Evolutionary conservation across 2,329 filamentous ascomycete species (phyloP), one percentile per base, ranked within the genome.

Genomic region (Lachnellula willkommii): DNA sequence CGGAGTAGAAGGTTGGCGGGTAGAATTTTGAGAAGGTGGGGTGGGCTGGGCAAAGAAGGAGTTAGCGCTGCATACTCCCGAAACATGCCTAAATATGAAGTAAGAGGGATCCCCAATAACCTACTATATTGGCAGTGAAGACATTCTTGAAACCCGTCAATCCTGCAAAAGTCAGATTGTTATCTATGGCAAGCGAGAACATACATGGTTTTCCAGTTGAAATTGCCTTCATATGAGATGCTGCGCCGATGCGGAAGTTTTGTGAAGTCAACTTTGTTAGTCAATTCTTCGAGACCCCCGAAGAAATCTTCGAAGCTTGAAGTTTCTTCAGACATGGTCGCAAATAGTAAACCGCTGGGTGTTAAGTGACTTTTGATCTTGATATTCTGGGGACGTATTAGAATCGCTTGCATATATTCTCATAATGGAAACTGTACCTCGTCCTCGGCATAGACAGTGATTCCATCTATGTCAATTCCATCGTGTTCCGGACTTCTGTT

Each of bases 131-230:
- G 76, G 68, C 79, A 82, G 65, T 82, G 79, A 20, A 82, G 72
- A 59, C 80, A 83, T 67, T 82, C 80, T 65, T 82, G 79, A 58
- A 79, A 82, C 7, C 79, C 79, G 57, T 82, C 79, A 24, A 82
- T 77, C 75, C 74, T 77, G 53, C 17, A 7, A 3, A 5, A 15
- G 12, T 22, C 48, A 26, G 32, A 47, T n/a, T 24, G 36, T 50
- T 9, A 11, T 47, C 43, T 20, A n/a, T 6, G 4, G 7, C 2
- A 5, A 47, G 9, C 28, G 8, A 42, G n/a, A 2, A 22, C 62
- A 55, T 67, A 76, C 78, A 81, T 81, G 0, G 79, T 81, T 64
- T 82, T 82, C 79, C 79, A 82, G 65, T 83, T 83, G 70, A 82
- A 82, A 0, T 73, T 72, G 3, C 80, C 79, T 50, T 77, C 73